A percentile compares a stretch with the other conserved stretches of the same genome.
Conservation (phyloP, 139 green algal genomes). For the Pleodorina starrii region DNA sequence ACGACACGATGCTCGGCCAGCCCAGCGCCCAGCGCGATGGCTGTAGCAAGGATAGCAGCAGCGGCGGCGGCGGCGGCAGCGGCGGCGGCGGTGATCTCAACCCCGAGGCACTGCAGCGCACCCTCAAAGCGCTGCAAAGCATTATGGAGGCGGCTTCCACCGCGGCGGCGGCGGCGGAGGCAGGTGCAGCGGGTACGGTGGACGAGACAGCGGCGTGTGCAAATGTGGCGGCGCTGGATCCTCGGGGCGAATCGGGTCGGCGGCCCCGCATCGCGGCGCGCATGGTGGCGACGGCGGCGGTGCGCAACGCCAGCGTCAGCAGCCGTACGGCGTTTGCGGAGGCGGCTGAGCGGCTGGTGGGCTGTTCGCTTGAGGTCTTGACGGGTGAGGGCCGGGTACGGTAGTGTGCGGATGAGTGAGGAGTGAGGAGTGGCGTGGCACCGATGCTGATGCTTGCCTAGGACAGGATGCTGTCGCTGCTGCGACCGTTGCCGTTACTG, state of each 20-base stretch:
- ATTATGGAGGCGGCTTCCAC: not conserved
- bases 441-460: too few relatives aligned
- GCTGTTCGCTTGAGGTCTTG: constrained; percentile 2
- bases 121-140: not conserved
- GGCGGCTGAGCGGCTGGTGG: not conserved
- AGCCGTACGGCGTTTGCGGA: not conserved
- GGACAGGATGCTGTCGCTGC: too few relatives aligned
- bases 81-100: not conserved
- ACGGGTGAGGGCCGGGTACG: not conserved
- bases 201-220: too few relatives aligned
- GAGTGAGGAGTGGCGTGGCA: too few relatives aligned
- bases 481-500: too few relatives aligned
- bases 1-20: constrained; percentile 40
- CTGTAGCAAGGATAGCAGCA: too few relatives aligned
- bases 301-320: not conserved
- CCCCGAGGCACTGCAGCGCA: not conserved
- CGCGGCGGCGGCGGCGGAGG: not conserved
- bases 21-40: not conserved
- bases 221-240: too few relatives aligned
- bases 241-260: too few relatives aligned
- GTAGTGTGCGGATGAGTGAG: too few relatives aligned
- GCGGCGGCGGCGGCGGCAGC: not conserved
- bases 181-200: too few relatives aligned
- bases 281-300: constrained; percentile 35
- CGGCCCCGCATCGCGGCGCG: not conserved